phyloP scores from a whole-genome alignment of 805 yeast species.

The Saturnispora mendoncae region DNA sequence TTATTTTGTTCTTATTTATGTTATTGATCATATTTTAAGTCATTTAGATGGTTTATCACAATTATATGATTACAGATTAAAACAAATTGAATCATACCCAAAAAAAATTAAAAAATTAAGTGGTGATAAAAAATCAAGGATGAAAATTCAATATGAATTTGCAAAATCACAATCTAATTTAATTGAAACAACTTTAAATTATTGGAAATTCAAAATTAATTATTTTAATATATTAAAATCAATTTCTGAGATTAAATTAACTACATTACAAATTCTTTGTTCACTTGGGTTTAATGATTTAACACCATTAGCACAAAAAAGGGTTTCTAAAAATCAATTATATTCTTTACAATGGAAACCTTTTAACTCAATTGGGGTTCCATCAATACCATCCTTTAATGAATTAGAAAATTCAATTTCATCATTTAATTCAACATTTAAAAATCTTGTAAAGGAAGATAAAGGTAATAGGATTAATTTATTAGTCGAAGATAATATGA shows the following conservation, averaged over 20 bases:
- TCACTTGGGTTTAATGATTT: slow-evolving; percentile 20
- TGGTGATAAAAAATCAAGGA: slow-evolving; percentile 21
- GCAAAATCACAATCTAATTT: slow-evolving; percentile 12
- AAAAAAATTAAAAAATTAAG: slow-evolving; percentile 22
- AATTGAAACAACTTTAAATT: slow-evolving; percentile 12
- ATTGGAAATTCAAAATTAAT: slow-evolving; percentile 12
- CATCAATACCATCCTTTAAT: slow-evolving; percentile 47
- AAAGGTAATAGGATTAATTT: slow-evolving; percentile 10
- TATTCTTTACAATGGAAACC: slow-evolving; percentile 66
- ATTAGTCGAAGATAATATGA: slow-evolving; percentile 10
- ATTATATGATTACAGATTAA: slow-evolving; percentile 16
- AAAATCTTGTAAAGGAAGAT: slow-evolving; percentile 11
- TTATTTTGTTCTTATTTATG: slow-evolving; percentile 6
- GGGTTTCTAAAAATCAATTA: slow-evolving; percentile 28
- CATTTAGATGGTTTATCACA: slow-evolving; percentile 19
- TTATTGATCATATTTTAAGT: slow-evolving; percentile 17
- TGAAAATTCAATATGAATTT: slow-evolving; percentile 20
- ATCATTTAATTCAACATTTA: slow-evolving; percentile 15
- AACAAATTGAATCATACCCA: slow-evolving; percentile 16
- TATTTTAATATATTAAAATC: slow-evolving; percentile 14
- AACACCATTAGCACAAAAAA: slow-evolving; percentile 19
- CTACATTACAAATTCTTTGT: slow-evolving; percentile 20
- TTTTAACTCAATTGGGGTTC: slow-evolving; percentile 72
- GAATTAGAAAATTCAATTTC: slow-evolving; percentile 24
- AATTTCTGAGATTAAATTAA: slow-evolving; percentile 19